These are phyloP conservation scores for Ascochyta koolunga DNA, from an alignment of 2,329 filamentous ascomycete genomes.

Conservation along the genomic window DNA sequence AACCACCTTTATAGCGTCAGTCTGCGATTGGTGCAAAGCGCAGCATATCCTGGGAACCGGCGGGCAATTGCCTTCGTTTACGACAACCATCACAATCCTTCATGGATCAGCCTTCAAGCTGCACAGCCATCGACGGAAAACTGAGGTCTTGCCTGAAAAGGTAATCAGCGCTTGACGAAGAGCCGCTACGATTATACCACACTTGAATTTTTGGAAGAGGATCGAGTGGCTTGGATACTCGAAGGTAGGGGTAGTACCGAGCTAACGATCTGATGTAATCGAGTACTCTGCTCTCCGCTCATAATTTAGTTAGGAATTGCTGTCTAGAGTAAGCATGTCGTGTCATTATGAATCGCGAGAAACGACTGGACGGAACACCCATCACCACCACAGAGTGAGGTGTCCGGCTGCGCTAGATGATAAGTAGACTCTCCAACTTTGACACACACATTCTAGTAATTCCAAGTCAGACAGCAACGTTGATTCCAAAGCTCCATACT, in stretches of 20 bases:
- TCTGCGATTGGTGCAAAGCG: constrained; percentile 11
- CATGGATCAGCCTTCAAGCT: constrained; percentile 32
- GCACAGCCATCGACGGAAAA: constrained; percentile 24
- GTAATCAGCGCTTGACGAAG: not conserved
- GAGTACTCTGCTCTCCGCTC: no score
- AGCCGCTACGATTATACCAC: not conserved
- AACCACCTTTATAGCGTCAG: constrained; percentile 2
- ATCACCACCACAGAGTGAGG: no score
- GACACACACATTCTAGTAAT: not conserved
- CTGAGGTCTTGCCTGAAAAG: not conserved
- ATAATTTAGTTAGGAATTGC: no score
- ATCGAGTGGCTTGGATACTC: not conserved
- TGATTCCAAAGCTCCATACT: no score
- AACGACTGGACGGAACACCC: no score
- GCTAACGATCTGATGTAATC: not conserved
- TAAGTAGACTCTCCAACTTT: no score
- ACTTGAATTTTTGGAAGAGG: not conserved
- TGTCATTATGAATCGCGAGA: no score
- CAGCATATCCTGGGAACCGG: constrained; percentile 2
- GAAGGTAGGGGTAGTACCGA: not conserved
- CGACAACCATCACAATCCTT: constrained; percentile 15
- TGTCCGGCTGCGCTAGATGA: no score
- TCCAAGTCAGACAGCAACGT: no score
- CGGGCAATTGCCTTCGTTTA: constrained; percentile 14
- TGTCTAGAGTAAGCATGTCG: no score